Evolutionary conservation across 805 yeast genomes (phyloP).

Genomic region (Wickerhamiella slavikovae): DNA sequence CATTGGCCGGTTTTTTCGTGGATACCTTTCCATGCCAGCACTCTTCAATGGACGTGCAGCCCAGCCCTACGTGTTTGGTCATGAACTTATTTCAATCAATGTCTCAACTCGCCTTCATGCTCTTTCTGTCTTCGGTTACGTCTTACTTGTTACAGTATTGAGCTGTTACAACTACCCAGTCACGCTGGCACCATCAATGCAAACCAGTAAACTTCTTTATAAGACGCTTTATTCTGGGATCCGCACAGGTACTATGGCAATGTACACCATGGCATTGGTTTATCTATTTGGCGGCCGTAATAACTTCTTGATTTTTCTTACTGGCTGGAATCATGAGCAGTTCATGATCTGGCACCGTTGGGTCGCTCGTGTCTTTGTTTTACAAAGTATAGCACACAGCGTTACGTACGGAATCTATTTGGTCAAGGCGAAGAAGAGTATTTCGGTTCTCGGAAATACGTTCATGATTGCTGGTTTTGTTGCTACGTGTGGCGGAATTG

Average conservation of each 20-base stretch:
- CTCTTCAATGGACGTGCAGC: conserved; percentile 1
- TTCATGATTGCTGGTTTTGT: conserved; percentile 18
- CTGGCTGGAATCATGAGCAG: conserved; percentile 35
- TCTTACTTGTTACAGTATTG: neutral
- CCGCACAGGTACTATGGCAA: conserved; percentile 6
- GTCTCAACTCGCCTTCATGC: conserved; percentile 2
- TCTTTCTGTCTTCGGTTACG: conserved; percentile 1
- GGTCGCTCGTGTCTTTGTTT: conserved; percentile 30
- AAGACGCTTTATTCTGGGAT: conserved; percentile 1
- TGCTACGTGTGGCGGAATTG: conserved; percentile 11
- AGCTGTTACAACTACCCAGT: neutral
- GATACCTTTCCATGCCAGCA: conserved; percentile 2
- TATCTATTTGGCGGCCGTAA: conserved; percentile 49
- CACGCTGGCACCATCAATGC: neutral
- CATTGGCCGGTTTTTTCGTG: conserved; percentile 1
- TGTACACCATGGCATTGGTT: conserved; percentile 26
- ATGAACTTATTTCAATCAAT: neutral
- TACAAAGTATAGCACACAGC: conserved; percentile 32
- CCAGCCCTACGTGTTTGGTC: conserved; percentile 1
- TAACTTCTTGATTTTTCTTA: conserved; percentile 33
- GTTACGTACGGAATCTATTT: conserved; percentile 25
- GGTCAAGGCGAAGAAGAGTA: conserved; percentile 20
- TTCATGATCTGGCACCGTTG: conserved; percentile 42
- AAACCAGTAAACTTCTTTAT: neutral
- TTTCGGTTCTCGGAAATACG: conserved; percentile 6